Evolutionary conservation across 768 basidiomycete genomes (phyloP).

Genomic region (Dendrothele bispora): DNA sequence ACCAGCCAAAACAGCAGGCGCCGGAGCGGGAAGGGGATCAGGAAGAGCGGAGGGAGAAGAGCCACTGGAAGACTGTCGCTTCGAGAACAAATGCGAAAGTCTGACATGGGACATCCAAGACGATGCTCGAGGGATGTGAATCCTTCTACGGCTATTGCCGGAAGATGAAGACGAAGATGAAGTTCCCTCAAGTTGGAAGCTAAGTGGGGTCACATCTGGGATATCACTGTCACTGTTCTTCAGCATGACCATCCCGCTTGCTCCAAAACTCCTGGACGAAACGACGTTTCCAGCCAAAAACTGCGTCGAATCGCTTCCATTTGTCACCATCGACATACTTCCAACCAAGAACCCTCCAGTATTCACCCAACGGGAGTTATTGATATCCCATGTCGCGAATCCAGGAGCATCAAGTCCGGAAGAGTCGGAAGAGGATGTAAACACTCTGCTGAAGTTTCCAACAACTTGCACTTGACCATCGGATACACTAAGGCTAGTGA

Average conservation of each 20-base stretch:
- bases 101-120: slow-evolving; percentile 52
- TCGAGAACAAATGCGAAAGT: slow-evolving; percentile 42
- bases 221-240: slow-evolving; percentile 59
- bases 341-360: slow-evolving; percentile 75
- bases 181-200: slow-evolving; percentile 49
- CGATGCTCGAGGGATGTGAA: slow-evolving; percentile 23
- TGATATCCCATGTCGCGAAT: slow-evolving; percentile 74
- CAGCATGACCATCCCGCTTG: slow-evolving; percentile 78
- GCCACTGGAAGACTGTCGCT: slow-evolving; percentile 53
- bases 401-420: slow-evolving; percentile 50
- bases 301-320: slow-evolving; percentile 60
- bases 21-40: slow-evolving; percentile 49
- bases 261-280: slow-evolving; percentile 62
- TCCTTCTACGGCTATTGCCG: slow-evolving; percentile 37
- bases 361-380: slow-evolving; percentile 63
- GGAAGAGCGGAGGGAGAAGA: slow-evolving; percentile 53
- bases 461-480: slow-evolving; percentile 59
- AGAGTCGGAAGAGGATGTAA: slow-evolving; percentile 29
- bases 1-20: slow-evolving; percentile 84
- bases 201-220: slow-evolving; percentile 62
- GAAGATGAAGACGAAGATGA: slow-evolving; percentile 30
- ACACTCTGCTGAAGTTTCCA: slow-evolving; percentile 70
- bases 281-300: slow-evolving; percentile 69
- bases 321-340: slow-evolving; percentile 66
- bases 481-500: slow-evolving; percentile 56